Conservation (phyloP, 2,329 filamentous ascomycete genomes). For the Botrytis porri region DNA sequence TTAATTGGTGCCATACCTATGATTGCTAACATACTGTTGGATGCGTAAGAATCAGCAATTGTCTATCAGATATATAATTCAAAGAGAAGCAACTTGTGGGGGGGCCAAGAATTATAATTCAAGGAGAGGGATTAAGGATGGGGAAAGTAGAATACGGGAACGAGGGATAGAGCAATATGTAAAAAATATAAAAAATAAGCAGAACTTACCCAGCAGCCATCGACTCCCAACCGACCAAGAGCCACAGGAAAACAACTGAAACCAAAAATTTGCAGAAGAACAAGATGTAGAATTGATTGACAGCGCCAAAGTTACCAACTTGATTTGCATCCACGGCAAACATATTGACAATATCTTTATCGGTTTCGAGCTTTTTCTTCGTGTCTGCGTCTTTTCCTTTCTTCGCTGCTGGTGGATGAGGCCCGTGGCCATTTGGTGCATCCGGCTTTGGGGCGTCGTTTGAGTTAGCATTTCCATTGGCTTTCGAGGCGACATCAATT, state of each 20-base stretch:
- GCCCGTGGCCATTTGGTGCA: slow-evolving; percentile 3
- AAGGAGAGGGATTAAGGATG: background rate
- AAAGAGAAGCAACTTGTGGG: background rate
- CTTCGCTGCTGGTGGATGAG: slow-evolving; percentile 3
- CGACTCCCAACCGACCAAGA: slow-evolving; percentile 69
- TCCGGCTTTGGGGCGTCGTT: background rate
- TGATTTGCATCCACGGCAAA: slow-evolving; percentile 69
- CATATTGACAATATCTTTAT: slow-evolving; percentile 71
- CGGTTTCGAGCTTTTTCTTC: slow-evolving; percentile 44
- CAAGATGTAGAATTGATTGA: slow-evolving; percentile 60
- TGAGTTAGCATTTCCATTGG: slow-evolving; percentile 10
- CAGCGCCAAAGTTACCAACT: slow-evolving; percentile 61
- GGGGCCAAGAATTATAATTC: background rate
- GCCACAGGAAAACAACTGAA: slow-evolving; percentile 60
- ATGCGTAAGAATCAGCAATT: background rate
- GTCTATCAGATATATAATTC: background rate
- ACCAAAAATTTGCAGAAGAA: slow-evolving; percentile 60
- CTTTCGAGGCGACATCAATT: background rate
- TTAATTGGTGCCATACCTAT: slow-evolving; percentile 64
- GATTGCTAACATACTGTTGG: slow-evolving; percentile 54
- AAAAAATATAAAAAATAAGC: no score
- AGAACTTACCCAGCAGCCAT: slow-evolving; percentile 49
- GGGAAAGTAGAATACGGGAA: background rate
- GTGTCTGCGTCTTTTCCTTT: slow-evolving; percentile 8
- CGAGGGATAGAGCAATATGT: background rate